A percentile compares a stretch with the other conserved stretches of the same genome.
These are phyloP conservation scores for Hyaloscypha hepaticicola DNA, from an alignment of 495 filamentous ascomycete genomes.

Conservation along the genomic window DNA sequence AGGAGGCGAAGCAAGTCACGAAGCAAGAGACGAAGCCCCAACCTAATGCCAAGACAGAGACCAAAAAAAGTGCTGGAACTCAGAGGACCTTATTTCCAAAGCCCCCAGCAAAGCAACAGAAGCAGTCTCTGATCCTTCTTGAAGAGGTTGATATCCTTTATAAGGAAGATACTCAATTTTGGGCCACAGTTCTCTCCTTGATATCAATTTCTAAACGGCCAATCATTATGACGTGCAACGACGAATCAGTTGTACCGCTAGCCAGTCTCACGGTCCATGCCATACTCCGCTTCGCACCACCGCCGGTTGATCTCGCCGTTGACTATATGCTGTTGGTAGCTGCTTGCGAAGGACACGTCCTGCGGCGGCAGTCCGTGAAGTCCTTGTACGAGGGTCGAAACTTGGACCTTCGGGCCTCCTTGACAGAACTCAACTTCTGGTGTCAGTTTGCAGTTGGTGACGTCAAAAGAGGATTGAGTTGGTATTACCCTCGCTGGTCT, in stretches of 20 bases:
- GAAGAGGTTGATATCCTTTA: slow-evolving; percentile 95
- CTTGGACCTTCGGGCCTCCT: slow-evolving; percentile 72
- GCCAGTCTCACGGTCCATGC: slow-evolving; percentile 72
- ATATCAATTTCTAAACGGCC: slow-evolving; percentile 84
- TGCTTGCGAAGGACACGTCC: slow-evolving; percentile 85
- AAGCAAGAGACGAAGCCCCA: slow-evolving; percentile 16
- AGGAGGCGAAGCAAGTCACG: slow-evolving; percentile 15
- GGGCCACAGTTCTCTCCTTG: slow-evolving; percentile 74
- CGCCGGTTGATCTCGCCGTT: slow-evolving; percentile 64
- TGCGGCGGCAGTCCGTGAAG: slow-evolving; percentile 64
- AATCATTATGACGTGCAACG: slow-evolving; percentile 91
- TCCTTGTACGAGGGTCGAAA: slow-evolving; percentile 66
- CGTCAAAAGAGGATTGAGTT: slow-evolving; percentile 80
- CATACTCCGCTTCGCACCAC: slow-evolving; percentile 76
- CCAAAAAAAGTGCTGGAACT: slow-evolving; percentile 19
- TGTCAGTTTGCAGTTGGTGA: slow-evolving; percentile 97
- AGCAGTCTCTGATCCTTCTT: slow-evolving; percentile 90
- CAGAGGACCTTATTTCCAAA: slow-evolving; percentile 8
- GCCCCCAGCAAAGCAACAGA: slow-evolving; percentile 55
- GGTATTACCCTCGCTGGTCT: slow-evolving; percentile 80
- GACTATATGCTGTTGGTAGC: slow-evolving; percentile 84
- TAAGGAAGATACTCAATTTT: slow-evolving; percentile 94
- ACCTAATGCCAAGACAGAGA: slow-evolving; percentile 16
- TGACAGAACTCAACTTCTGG: slow-evolving; percentile 93
- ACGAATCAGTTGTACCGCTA: slow-evolving; percentile 74